These are phyloP conservation scores for Colletotrichum gloeosporioides DNA, from an alignment of 2,329 filamentous ascomycete species.

Conservation along the genomic window DNA sequence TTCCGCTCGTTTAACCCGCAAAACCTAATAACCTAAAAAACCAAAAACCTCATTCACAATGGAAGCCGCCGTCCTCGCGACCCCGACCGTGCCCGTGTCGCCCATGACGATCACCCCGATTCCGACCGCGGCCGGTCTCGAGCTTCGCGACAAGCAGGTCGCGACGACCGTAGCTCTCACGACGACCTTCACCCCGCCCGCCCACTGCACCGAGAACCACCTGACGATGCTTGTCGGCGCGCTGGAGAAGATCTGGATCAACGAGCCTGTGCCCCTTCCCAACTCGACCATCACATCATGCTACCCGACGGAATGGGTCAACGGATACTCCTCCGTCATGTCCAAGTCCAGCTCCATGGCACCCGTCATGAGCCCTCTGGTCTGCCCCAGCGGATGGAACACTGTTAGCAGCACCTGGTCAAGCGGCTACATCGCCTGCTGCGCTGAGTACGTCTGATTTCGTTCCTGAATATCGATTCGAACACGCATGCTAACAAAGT, in stretches of 20 bases:
- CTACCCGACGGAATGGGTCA: conserved; percentile 13
- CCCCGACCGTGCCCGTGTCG: neutral
- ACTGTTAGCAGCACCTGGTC: conserved; percentile 16
- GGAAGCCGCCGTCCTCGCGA: neutral
- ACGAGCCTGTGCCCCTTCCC: conserved; percentile 14
- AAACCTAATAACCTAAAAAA: neutral
- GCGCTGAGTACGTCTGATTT: neutral
- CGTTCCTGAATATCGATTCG: no score
- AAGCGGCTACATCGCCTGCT: conserved; percentile 15
- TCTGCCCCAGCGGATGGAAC: conserved; percentile 15
- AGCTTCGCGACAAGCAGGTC: neutral
- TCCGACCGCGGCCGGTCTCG: neutral
- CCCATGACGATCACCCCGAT: neutral
- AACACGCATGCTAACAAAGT: neutral
- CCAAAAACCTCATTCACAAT: neutral
- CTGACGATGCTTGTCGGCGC: conserved; percentile 19
- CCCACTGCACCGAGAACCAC: conserved; percentile 11
- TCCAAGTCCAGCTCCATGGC: conserved; percentile 16
- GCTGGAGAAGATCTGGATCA: conserved; percentile 20
- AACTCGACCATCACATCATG: conserved; percentile 13
- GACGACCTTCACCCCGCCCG: conserved; percentile 16
- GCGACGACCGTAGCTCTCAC: conserved; percentile 3
- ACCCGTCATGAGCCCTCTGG: conserved; percentile 13
- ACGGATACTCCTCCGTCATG: conserved; percentile 7
- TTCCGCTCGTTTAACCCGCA: neutral